Percentiles rank a stretch among this genome's conserved stretches.
These are phyloP conservation scores for Beauveria bassiana DNA, from an alignment of 2,329 filamentous ascomycete species.

Conservation along the genomic window DNA sequence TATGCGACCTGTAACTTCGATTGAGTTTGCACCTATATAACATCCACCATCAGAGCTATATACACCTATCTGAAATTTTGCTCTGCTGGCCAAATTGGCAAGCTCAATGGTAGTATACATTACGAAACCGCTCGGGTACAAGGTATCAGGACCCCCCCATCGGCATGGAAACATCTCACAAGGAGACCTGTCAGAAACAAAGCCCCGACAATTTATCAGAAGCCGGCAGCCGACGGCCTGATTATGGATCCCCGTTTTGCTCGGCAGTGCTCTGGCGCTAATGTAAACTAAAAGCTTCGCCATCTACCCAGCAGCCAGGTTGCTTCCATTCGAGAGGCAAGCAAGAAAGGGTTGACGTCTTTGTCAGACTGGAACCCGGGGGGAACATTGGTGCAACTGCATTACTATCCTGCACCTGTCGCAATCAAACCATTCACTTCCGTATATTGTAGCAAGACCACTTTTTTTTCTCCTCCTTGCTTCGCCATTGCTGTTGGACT, in stretches of 20 bases:
- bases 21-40: too few relatives aligned
- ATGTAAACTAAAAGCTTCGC: neutral
- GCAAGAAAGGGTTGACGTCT: neutral
- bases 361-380: neutral
- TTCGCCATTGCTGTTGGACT: neutral
- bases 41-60: too few relatives aligned
- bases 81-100: too few relatives aligned
- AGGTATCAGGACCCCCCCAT: neutral
- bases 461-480: neutral
- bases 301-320: neutral
- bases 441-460: neutral
- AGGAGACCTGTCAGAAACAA: neutral
- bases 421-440: neutral
- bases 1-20: too few relatives aligned
- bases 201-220: neutral
- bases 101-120: too few relatives aligned
- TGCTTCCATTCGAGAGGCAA: neutral
- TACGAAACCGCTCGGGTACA: too few relatives aligned
- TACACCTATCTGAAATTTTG: too few relatives aligned
- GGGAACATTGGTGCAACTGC: neutral
- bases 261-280: neutral
- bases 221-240: slow-evolving; percentile 4
- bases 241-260: neutral
- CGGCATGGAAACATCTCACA: neutral
- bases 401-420: neutral